These are phyloP conservation scores for Cucurbita maxima DNA, from an alignment of 306 rosid species.

Conservation along the genomic window DNA sequence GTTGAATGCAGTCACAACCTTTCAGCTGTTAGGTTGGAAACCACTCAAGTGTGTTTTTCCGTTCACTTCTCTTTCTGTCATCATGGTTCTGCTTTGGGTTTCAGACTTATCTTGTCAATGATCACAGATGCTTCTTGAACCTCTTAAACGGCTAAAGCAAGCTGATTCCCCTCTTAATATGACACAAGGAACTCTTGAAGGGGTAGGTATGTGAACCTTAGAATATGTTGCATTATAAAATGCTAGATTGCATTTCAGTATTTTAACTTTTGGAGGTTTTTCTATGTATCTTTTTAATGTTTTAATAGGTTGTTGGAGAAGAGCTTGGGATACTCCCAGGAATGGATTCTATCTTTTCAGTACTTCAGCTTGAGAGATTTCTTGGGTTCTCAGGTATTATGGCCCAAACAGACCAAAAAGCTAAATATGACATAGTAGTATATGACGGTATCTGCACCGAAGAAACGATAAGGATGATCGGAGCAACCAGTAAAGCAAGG, in stretches of 20 bases:
- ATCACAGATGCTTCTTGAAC: conserved; percentile 75
- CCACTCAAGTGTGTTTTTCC: conserved; percentile 56
- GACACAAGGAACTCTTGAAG: conserved; percentile 84
- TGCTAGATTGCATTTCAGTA: background rate
- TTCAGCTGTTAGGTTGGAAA: conserved; percentile 86
- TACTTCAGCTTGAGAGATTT: conserved; percentile 53
- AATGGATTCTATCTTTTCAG: conserved; percentile 63
- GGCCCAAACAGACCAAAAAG: conserved; percentile 23
- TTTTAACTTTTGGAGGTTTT: background rate
- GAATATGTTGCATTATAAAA: background rate
- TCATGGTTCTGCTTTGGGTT: background rate
- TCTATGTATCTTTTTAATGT: background rate
- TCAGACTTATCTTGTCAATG: conserved; percentile 10
- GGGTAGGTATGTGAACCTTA: conserved; percentile 61
- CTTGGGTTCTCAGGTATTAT: conserved; percentile 35
- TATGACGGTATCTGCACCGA: conserved; percentile 81
- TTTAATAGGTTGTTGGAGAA: conserved; percentile 73
- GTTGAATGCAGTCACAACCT: conserved; percentile 49
- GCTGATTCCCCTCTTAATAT: conserved; percentile 73
- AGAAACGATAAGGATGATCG: conserved; percentile 62
- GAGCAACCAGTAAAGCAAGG: conserved; percentile 81
- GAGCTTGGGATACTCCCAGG: conserved; percentile 93
- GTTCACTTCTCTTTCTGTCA: conserved; percentile 1
- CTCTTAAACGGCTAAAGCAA: conserved; percentile 62
- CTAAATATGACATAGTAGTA: conserved; percentile 53